Conservation (phyloP, 306 rosid genomes). For the Vicia sativa region DNA sequence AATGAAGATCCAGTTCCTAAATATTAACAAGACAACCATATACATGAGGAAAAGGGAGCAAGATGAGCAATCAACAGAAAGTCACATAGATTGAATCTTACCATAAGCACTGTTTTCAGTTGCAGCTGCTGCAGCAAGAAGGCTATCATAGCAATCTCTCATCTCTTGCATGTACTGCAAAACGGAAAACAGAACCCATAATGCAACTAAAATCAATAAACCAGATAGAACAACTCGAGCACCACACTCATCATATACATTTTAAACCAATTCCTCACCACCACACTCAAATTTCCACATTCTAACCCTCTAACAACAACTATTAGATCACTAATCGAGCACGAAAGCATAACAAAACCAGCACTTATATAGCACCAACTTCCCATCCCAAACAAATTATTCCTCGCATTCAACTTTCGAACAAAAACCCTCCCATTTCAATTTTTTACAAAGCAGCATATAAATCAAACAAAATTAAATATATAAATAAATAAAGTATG, state of each 20-base stretch:
- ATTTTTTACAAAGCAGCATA: neutral
- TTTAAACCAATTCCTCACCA: neutral
- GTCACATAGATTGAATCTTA: slow-evolving; percentile 35
- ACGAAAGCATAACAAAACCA: neutral
- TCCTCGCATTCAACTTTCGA: slow-evolving; percentile 1
- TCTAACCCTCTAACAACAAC: slow-evolving; percentile 2
- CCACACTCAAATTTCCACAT: slow-evolving; percentile 10
- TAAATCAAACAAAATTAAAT: neutral
- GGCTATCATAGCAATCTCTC: slow-evolving; percentile 81
- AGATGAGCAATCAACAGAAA: slow-evolving; percentile 9
- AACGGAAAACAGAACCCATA: slow-evolving; percentile 18
- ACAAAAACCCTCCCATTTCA: slow-evolving; percentile 5
- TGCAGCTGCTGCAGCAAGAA: slow-evolving; percentile 91
- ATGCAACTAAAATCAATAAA: slow-evolving; percentile 13
- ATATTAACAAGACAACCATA: neutral
- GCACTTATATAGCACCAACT: slow-evolving; percentile 11
- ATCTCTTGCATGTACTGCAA: slow-evolving; percentile 83
- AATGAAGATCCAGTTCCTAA: slow-evolving; percentile 13
- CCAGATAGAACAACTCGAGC: neutral
- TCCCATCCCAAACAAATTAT: slow-evolving; percentile 1
- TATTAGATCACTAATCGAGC: neutral
- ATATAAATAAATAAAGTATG: neutral
- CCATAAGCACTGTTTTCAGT: slow-evolving; percentile 84
- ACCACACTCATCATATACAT: neutral
- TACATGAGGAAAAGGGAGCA: neutral